A percentile compares a stretch with the other conserved stretches of the same genome.
Conservation (phyloP, 108 stramenopile species). For the Pelagomonas calceolata region DNA sequence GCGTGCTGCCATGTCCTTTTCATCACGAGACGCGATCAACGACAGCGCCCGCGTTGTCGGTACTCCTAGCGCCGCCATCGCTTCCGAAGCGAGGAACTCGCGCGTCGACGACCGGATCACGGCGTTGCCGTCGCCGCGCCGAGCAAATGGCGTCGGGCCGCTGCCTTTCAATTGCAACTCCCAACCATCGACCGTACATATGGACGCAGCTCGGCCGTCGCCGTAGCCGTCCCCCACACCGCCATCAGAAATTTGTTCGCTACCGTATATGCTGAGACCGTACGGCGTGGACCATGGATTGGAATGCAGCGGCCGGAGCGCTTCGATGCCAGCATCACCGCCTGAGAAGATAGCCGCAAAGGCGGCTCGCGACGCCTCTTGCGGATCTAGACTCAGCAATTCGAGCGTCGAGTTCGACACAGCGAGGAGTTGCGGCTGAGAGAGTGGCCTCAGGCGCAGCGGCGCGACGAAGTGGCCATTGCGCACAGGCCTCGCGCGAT, state of each 20-base stretch:
- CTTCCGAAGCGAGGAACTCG: conserved; percentile 86
- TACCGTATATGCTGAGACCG: conserved; percentile 66
- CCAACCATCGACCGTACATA: conserved; percentile 22
- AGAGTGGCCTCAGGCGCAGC: too few relatives aligned
- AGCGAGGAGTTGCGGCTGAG: too few relatives aligned
- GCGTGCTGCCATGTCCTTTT: conserved; percentile 39
- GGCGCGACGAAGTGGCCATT: too few relatives aligned
- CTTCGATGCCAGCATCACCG: too few relatives aligned
- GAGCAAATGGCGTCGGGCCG: conserved; percentile 83
- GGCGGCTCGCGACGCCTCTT: too few relatives aligned
- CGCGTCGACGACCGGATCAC: conserved; percentile 81
- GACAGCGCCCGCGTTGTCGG: conserved; percentile 75
- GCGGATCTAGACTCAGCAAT: too few relatives aligned
- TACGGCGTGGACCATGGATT: conserved; percentile 71
- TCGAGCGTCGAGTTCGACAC: too few relatives aligned
- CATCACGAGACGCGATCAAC: conserved; percentile 50
- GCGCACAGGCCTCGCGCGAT: too few relatives aligned
- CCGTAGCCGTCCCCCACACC: conserved; percentile 75
- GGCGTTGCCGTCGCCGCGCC: conserved; percentile 86
- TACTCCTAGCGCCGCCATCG: conserved; percentile 82
- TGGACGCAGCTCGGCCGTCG: conserved; percentile 65
- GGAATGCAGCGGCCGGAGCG: too few relatives aligned
- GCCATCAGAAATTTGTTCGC: conserved; percentile 54
- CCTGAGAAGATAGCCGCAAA: too few relatives aligned
- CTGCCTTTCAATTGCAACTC: conserved; percentile 94